A percentile compares a stretch with the other conserved stretches of the same genome.
Evolutionary conservation across 176 grass and related monocot genomes (phyloP).

Genomic region (Saccharum spontaneum): DNA sequence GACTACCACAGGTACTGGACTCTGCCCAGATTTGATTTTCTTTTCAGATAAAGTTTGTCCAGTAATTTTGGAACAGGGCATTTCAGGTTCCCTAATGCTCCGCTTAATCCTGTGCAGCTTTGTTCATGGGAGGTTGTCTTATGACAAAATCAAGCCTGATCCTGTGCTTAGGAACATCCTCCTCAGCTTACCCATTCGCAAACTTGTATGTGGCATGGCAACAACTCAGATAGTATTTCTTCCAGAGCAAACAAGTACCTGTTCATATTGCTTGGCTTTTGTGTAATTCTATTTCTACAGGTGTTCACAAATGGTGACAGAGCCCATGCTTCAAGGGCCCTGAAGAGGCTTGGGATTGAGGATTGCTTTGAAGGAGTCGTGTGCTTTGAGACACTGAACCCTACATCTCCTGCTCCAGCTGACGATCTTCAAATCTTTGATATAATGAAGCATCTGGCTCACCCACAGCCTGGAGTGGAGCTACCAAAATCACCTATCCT

Average conservation of each 20-base stretch:
- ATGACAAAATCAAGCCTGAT: slow-evolving; percentile 77
- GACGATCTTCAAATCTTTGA: slow-evolving; percentile 55
- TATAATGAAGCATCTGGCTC: slow-evolving; percentile 59
- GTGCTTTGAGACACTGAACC: slow-evolving; percentile 87
- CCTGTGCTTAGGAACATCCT: slow-evolving; percentile 72
- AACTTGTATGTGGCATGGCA: slow-evolving; percentile 54
- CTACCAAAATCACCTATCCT: slow-evolving; percentile 68
- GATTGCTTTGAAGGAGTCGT: slow-evolving; percentile 84
- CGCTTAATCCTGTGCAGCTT: slow-evolving; percentile 50
- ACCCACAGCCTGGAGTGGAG: slow-evolving; percentile 47
- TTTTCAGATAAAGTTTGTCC: background rate
- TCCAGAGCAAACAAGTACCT: background rate
- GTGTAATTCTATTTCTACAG: slow-evolving; percentile 15
- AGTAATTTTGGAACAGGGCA: background rate
- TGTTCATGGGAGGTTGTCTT: slow-evolving; percentile 82
- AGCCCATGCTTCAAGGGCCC: slow-evolving; percentile 62
- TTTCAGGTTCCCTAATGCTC: background rate
- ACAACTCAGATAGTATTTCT: background rate
- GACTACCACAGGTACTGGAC: slow-evolving; percentile 66
- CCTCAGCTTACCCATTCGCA: slow-evolving; percentile 75
- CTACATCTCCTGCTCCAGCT: slow-evolving; percentile 13
- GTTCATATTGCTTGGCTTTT: background rate
- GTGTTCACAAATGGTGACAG: slow-evolving; percentile 90
- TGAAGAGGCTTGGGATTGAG: slow-evolving; percentile 82
- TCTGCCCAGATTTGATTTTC: background rate